Percentiles rank a stretch among this genome's conserved stretches.
Conservation (phyloP, 768 basidiomycete genomes). For the Termitomyces sp. region DNA sequence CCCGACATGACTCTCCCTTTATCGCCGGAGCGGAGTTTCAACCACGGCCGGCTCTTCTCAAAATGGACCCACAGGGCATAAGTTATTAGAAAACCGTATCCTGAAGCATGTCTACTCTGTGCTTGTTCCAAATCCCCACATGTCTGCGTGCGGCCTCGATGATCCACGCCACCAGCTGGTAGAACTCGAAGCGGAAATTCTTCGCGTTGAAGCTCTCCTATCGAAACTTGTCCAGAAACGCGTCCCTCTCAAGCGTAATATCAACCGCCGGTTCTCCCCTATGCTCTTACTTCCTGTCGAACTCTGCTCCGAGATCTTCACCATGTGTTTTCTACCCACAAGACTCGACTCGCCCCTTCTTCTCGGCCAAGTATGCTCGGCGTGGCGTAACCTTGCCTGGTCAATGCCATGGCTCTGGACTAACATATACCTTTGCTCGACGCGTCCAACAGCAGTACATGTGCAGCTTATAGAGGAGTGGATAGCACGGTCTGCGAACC, state of each 20-base stretch:
- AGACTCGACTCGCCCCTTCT: constrained; percentile 14
- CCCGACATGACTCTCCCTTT: constrained; percentile 12
- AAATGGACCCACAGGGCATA: not conserved
- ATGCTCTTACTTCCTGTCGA: constrained; percentile 17
- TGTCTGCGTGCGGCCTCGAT: not conserved
- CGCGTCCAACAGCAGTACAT: constrained; percentile 14
- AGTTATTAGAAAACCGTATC: not conserved
- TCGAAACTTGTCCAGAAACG: constrained; percentile 11
- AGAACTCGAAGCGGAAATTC: constrained; percentile 15
- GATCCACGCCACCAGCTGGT: constrained; percentile 14
- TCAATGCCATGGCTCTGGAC: constrained; percentile 27
- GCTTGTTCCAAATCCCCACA: not conserved
- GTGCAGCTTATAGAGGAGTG: constrained; percentile 22
- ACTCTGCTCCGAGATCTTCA: constrained; percentile 18
- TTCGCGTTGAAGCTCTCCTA: constrained; percentile 8
- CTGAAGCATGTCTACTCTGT: not conserved
- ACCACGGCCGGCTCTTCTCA: constrained; percentile 8
- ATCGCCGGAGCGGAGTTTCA: constrained; percentile 15
- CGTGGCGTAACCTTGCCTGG: constrained; percentile 27
- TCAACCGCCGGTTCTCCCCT: constrained; percentile 12
- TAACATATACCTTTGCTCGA: constrained; percentile 17
- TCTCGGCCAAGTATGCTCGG: constrained; percentile 23
- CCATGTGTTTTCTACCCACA: constrained; percentile 9
- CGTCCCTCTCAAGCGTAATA: constrained; percentile 15
- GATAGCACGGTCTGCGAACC: constrained; percentile 22